Conservation (phyloP, 129 eudicot species). For the Oenanthe sinensis region DNA sequence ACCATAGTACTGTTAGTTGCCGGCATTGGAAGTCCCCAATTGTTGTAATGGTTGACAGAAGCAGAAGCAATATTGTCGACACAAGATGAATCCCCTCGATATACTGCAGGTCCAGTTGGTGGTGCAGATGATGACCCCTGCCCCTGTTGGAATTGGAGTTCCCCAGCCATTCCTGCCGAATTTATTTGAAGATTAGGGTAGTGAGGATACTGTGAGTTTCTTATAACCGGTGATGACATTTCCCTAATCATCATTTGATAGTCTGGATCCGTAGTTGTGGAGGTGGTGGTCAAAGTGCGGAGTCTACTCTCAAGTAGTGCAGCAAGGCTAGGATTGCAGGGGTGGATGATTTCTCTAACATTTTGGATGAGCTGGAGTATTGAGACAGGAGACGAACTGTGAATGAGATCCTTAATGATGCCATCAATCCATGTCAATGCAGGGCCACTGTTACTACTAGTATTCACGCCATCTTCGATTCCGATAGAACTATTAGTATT, state of each 20-base stretch:
- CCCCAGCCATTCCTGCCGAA: background rate
- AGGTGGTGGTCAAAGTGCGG: conserved; percentile 38
- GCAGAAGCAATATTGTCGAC: conserved; percentile 17
- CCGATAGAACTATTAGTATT: background rate
- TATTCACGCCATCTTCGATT: conserved; percentile 18
- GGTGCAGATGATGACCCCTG: conserved; percentile 4
- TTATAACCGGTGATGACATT: background rate
- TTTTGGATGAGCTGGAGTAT: conserved; percentile 80
- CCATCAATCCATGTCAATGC: conserved; percentile 72
- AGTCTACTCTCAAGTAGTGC: conserved; percentile 63
- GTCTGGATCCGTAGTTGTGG: conserved; percentile 9
- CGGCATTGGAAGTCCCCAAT: conserved; percentile 26
- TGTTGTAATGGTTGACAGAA: conserved; percentile 19
- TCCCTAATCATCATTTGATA: background rate
- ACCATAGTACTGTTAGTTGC: conserved; percentile 2
- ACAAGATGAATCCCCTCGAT: background rate
- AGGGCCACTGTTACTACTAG: conserved; percentile 7
- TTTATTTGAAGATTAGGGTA: background rate
- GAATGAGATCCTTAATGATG: conserved; percentile 69
- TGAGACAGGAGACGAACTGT: conserved; percentile 49
- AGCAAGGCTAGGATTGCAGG: conserved; percentile 82
- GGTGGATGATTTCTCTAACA: conserved; percentile 82
- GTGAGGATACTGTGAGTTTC: background rate
- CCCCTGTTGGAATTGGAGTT: background rate
- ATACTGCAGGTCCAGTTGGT: conserved; percentile 13